Conservation (phyloP, 176 grass and related monocot species). For the Dendrocalamus sinicus region DNA sequence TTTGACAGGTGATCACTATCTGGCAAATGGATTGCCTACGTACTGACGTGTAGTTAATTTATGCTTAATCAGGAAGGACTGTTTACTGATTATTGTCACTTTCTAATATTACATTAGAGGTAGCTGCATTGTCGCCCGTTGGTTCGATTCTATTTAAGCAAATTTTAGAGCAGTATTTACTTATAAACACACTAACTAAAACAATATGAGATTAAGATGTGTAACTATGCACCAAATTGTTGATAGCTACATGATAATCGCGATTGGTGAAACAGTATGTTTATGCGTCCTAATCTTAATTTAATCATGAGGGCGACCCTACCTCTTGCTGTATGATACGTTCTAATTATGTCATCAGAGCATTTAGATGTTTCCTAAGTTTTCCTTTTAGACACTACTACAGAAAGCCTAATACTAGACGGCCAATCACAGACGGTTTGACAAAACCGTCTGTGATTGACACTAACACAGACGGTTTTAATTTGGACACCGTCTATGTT, state of each 20-base stretch:
- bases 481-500: no score
- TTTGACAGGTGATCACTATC: constrained; percentile 21
- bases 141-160: background rate
- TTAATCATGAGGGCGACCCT: background rate
- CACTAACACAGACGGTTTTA: no score
- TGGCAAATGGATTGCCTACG: constrained; percentile 25
- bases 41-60: constrained; percentile 1
- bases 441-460: no score
- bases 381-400: no score
- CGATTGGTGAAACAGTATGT: background rate
- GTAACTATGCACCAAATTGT: constrained; percentile 15
- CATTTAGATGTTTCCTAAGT: background rate
- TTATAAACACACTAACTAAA: background rate
- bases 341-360: background rate
- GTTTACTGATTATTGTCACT: constrained; percentile 19
- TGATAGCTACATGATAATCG: background rate
- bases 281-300: background rate
- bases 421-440: no score
- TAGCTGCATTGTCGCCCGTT: constrained; percentile 11
- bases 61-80: background rate
- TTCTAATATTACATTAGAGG: constrained; percentile 7
- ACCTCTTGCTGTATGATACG: background rate
- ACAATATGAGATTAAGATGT: background rate
- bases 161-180: background rate
- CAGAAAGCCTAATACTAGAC: no score